Percentiles rank a stretch among this genome's conserved stretches.
Evolutionary conservation across 257 asterid species (phyloP).

Genomic region (Solanum ahanhuiri): DNA sequence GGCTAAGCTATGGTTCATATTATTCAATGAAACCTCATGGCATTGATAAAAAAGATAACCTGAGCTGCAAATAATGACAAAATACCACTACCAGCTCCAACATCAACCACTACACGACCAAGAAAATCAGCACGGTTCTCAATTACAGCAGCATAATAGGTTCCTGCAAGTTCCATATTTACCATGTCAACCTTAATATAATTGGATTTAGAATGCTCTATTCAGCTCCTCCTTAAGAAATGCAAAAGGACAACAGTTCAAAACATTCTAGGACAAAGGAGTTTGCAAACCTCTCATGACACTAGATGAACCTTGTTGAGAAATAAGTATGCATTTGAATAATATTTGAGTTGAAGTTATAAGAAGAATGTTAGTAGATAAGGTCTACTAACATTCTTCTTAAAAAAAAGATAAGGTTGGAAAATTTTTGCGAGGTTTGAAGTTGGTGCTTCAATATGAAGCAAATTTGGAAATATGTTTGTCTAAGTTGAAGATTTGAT

Average conservation of each 20-base stretch:
- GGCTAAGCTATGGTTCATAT: slow-evolving; percentile 6
- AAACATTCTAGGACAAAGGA: neutral
- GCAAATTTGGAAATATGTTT: neutral
- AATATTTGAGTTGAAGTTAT: neutral
- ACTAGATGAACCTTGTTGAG: neutral
- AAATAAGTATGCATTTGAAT: neutral
- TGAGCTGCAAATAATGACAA: slow-evolving; percentile 98
- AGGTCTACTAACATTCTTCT: neutral
- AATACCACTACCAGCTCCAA: slow-evolving; percentile 99
- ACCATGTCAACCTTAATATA: neutral
- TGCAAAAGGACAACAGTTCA: neutral
- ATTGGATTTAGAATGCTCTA: neutral
- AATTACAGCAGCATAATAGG: slow-evolving; percentile 96
- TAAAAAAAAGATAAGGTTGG: neutral
- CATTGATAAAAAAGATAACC: slow-evolving; percentile 30
- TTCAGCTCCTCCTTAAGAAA: neutral
- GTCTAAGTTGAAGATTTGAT: neutral
- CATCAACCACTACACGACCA: slow-evolving; percentile 93
- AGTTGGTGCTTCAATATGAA: neutral
- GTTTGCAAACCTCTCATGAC: neutral
- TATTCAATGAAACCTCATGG: neutral
- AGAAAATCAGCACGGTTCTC: slow-evolving; percentile 82
- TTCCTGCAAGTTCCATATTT: slow-evolving; percentile 31
- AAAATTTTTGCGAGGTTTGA: neutral
- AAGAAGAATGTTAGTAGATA: neutral